Conservation (phyloP, 768 basidiomycete genomes). For the Asterophora parasitica region DNA sequence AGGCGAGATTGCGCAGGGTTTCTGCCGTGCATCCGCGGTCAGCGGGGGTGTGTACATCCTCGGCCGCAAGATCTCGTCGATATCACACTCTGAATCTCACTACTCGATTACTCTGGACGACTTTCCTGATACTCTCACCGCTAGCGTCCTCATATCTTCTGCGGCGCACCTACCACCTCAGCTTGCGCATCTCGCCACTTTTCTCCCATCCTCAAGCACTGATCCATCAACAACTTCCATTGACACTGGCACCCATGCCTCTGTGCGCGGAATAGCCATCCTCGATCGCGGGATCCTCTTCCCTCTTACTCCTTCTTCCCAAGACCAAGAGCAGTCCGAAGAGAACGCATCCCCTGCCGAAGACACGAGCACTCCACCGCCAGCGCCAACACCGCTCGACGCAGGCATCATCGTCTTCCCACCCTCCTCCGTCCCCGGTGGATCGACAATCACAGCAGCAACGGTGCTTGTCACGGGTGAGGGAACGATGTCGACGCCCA, state of each 20-base stretch:
- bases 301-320: constrained; percentile 11
- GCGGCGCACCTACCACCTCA: constrained; percentile 26
- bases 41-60: constrained; percentile 70
- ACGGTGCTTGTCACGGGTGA: constrained; percentile 68
- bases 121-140: constrained; percentile 54
- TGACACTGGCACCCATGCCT: neutral
- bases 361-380: constrained; percentile 9
- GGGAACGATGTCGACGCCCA: constrained; percentile 68
- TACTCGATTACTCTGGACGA: constrained; percentile 53
- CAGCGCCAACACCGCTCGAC: constrained; percentile 37
- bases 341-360: constrained; percentile 15
- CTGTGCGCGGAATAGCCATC: constrained; percentile 33
- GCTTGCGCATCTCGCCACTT: constrained; percentile 20
- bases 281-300: constrained; percentile 31
- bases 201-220: constrained; percentile 4
- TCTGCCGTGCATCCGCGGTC: constrained; percentile 83
- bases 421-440: constrained; percentile 52
- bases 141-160: constrained; percentile 52
- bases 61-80: constrained; percentile 40
- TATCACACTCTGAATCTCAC: constrained; percentile 19
- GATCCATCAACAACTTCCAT: neutral
- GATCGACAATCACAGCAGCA: constrained; percentile 44
- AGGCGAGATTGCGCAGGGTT: constrained; percentile 92
- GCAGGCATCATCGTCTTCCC: constrained; percentile 73
- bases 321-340: constrained; percentile 2